These are phyloP conservation scores for Jimgerdemannia lactiflua DNA, from an alignment of 192 early-diverging fungal species.

Conservation along the genomic window DNA sequence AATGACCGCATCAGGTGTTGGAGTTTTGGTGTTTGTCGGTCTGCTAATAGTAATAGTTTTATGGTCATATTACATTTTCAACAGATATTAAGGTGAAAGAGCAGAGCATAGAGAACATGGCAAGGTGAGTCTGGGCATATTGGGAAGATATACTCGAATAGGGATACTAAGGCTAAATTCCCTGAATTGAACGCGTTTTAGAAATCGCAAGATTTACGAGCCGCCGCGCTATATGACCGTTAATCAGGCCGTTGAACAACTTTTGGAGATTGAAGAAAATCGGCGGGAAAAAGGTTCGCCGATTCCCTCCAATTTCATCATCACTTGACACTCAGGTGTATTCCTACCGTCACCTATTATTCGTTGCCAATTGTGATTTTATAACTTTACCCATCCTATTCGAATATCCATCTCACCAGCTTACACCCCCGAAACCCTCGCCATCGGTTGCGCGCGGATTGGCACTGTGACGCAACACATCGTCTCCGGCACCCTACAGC, in stretches of 20 bases:
- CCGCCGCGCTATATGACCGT: slow-evolving; percentile 98
- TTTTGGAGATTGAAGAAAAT: slow-evolving; percentile 89
- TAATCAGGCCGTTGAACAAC: slow-evolving; percentile 88
- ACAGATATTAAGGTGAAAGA: slow-evolving; percentile 98
- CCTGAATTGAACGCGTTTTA: slow-evolving; percentile 10
- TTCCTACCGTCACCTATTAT: neutral
- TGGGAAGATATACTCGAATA: neutral
- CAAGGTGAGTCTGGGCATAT: slow-evolving; percentile 39
- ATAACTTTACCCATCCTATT: neutral
- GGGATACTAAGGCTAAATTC: neutral
- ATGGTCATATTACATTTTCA: neutral
- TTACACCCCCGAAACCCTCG: slow-evolving; percentile 77
- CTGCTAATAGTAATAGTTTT: neutral
- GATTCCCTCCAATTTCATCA: no score
- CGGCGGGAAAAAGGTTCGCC: slow-evolving; percentile 55
- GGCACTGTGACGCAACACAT: slow-evolving; percentile 84
- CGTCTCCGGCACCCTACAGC: slow-evolving; percentile 80
- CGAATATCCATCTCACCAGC: slow-evolving; percentile 34
- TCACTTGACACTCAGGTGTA: neutral
- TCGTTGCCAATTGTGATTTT: neutral
- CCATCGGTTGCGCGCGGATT: slow-evolving; percentile 89
- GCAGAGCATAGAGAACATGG: slow-evolving; percentile 95
- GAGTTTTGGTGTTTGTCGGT: neutral
- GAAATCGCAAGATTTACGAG: slow-evolving; percentile 92
- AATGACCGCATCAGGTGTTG: neutral